These are phyloP conservation scores for Kernera saxatilis DNA, from an alignment of 345 rosid genomes.

Conservation along the genomic window DNA sequence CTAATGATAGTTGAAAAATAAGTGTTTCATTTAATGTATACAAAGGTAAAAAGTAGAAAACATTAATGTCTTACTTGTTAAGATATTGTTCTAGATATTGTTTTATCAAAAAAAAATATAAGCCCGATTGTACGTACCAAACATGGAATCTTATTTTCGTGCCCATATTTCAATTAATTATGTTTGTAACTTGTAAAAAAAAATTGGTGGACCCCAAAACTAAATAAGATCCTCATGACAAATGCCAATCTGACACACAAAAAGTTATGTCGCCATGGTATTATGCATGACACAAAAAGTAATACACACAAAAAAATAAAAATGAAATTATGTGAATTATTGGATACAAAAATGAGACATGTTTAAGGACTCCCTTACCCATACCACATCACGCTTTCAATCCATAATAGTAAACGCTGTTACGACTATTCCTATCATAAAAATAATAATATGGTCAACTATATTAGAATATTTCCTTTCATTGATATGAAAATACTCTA, in stretches of 20 bases:
- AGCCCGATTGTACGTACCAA: not conserved
- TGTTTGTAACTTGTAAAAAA: not conserved
- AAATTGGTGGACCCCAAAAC: slow-evolving; percentile 1
- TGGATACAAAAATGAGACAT: not conserved
- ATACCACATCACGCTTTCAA: not conserved
- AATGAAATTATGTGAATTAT: not conserved
- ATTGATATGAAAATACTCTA: not conserved
- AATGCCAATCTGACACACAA: slow-evolving; percentile 26
- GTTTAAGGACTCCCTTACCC: not conserved
- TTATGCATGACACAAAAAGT: slow-evolving; percentile 20
- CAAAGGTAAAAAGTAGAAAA: not conserved
- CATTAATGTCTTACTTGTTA: not conserved
- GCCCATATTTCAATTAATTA: slow-evolving; percentile 8
- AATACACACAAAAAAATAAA: not conserved
- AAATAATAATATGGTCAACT: not conserved
- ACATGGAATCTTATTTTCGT: slow-evolving; percentile 17
- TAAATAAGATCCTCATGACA: slow-evolving; percentile 20
- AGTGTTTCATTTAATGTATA: not conserved
- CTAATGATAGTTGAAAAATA: not conserved
- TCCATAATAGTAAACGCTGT: not conserved
- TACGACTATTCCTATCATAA: not conserved
- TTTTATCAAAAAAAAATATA: no score
- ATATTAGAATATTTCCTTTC: not conserved
- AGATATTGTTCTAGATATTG: no score
- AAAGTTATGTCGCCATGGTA: slow-evolving; percentile 26